phyloP scores from a whole-genome alignment of 2,329 filamentous ascomycete species.

The Trichoderma cornu-damae region DNA sequence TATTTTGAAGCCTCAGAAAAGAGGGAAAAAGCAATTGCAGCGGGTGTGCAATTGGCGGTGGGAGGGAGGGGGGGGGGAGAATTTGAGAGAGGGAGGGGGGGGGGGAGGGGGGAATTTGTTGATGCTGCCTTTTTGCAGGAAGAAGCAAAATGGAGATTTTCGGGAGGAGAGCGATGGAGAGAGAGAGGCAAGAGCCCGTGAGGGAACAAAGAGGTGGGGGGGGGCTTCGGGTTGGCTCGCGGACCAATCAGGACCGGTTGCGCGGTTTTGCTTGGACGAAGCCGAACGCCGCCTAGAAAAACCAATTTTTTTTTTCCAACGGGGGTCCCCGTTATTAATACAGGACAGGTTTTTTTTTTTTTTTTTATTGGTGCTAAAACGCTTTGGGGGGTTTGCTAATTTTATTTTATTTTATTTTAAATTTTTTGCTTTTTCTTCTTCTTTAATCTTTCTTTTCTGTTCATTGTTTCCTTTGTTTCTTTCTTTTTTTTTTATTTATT shows the following conservation, averaged over 20 bases:
- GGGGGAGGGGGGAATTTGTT: slow-evolving; percentile 50
- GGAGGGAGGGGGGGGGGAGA: slow-evolving; percentile 53
- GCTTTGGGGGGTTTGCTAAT: too few species aligned
- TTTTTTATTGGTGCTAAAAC: too few species aligned
- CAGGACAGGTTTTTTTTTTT: slow-evolving; percentile 4
- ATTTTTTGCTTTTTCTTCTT: too few species aligned
- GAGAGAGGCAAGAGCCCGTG: slow-evolving; percentile 40
- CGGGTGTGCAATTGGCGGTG: slow-evolving; percentile 55
- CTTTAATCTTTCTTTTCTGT: too few species aligned
- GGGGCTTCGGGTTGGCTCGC: slow-evolving; percentile 32
- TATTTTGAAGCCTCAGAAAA: slow-evolving; percentile 47
- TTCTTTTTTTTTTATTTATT: too few species aligned
- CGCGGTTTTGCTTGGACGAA: slow-evolving; percentile 38
- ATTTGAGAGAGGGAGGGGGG: too few species aligned
- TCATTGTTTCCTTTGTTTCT: too few species aligned
- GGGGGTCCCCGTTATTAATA: slow-evolving; percentile 17
- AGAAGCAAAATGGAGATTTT: slow-evolving; percentile 44
- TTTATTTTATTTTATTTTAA: too few species aligned
- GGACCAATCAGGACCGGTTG: slow-evolving; percentile 34
- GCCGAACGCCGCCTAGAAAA: slow-evolving; percentile 37
- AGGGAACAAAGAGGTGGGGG: slow-evolving; percentile 39
- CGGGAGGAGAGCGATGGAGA: slow-evolving; percentile 36
- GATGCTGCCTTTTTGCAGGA: slow-evolving; percentile 44
- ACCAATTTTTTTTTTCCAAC: too few species aligned
- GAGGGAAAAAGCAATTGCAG: slow-evolving; percentile 61